Conservation (phyloP, 164 flowering plant species). For the Platanus orientalis region DNA sequence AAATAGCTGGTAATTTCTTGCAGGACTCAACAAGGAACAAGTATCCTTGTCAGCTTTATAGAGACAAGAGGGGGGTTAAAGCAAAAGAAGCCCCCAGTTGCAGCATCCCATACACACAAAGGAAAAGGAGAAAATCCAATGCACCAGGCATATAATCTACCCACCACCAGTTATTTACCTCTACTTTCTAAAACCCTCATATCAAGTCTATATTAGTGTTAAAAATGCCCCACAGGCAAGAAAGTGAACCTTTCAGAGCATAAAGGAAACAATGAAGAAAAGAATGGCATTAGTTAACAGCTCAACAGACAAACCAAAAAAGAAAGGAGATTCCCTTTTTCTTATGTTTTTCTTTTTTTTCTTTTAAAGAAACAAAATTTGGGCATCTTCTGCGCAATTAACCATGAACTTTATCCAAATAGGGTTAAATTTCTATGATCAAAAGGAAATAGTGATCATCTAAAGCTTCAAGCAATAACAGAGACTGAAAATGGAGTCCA, state of each 20-base stretch:
- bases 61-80: slow-evolving; percentile 34
- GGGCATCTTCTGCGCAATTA: slow-evolving; percentile 14
- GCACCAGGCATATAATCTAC: slow-evolving; percentile 66
- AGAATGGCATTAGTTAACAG: slow-evolving; percentile 65
- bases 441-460: not conserved
- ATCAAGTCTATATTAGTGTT: slow-evolving; percentile 36
- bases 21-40: slow-evolving; percentile 86
- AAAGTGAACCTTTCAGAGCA: slow-evolving; percentile 91
- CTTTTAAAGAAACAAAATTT: slow-evolving; percentile 13
- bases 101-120: slow-evolving; percentile 36
- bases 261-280: slow-evolving; percentile 54
- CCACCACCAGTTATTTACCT: slow-evolving; percentile 21
- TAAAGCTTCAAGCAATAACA: slow-evolving; percentile 9
- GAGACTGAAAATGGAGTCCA: slow-evolving; percentile 6
- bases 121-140: slow-evolving; percentile 45
- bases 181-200: slow-evolving; percentile 42
- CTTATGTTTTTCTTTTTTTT: no score
- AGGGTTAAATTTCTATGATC: slow-evolving; percentile 8
- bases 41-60: slow-evolving; percentile 75
- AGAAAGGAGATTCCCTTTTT: slow-evolving; percentile 86
- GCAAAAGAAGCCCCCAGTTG: slow-evolving; percentile 50
- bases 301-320: slow-evolving; percentile 42
- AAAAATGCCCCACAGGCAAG: slow-evolving; percentile 42
- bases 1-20: slow-evolving; percentile 68
- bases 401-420: slow-evolving; percentile 11